Percentiles rank a stretch among this genome's conserved stretches.
phyloP scores from a whole-genome alignment of 768 basidiomycete species.

The Clitopilus hobsonii region DNA sequence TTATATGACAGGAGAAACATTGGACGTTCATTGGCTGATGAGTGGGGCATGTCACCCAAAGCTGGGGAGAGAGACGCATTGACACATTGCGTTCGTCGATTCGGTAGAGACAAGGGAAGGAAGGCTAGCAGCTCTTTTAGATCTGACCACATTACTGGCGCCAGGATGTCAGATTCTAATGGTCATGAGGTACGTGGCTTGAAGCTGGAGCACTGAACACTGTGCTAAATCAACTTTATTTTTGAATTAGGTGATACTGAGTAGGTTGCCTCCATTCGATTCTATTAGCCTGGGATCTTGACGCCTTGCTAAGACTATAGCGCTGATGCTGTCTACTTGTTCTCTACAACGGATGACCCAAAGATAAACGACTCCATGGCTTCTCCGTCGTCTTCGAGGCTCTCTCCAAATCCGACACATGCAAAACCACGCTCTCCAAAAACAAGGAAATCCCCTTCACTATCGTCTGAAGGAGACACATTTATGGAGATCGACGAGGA shows the following conservation, averaged over 20 bases:
- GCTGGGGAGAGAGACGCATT: slow-evolving; percentile 34
- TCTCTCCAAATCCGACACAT: slow-evolving; percentile 22
- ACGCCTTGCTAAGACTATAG: slow-evolving; percentile 52
- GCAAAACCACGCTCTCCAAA: slow-evolving; percentile 6
- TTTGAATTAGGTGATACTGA: slow-evolving; percentile 50
- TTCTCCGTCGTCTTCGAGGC: slow-evolving; percentile 19
- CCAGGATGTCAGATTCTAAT: slow-evolving; percentile 63
- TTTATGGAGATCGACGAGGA: slow-evolving; percentile 21
- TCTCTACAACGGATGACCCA: slow-evolving; percentile 66
- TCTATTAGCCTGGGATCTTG: slow-evolving; percentile 4
- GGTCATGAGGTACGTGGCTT: slow-evolving; percentile 68
- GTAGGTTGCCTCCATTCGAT: slow-evolving; percentile 17
- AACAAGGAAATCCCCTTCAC: not conserved
- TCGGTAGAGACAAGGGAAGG: slow-evolving; percentile 44
- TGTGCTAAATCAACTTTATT: no score
- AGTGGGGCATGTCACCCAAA: slow-evolving; percentile 62
- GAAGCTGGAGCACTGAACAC: no score
- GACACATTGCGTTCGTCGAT: slow-evolving; percentile 78
- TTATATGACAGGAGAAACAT: slow-evolving; percentile 80
- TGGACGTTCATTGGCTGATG: slow-evolving; percentile 52
- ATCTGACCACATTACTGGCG: slow-evolving; percentile 69
- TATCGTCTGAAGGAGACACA: not conserved
- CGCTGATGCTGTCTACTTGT: slow-evolving; percentile 68
- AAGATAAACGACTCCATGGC: slow-evolving; percentile 15
- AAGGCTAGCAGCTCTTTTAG: slow-evolving; percentile 22